A percentile compares a stretch with the other conserved stretches of the same genome.
These are phyloP conservation scores for Lyophyllum decastes DNA, from an alignment of 768 basidiomycete genomes.

Conservation along the genomic window DNA sequence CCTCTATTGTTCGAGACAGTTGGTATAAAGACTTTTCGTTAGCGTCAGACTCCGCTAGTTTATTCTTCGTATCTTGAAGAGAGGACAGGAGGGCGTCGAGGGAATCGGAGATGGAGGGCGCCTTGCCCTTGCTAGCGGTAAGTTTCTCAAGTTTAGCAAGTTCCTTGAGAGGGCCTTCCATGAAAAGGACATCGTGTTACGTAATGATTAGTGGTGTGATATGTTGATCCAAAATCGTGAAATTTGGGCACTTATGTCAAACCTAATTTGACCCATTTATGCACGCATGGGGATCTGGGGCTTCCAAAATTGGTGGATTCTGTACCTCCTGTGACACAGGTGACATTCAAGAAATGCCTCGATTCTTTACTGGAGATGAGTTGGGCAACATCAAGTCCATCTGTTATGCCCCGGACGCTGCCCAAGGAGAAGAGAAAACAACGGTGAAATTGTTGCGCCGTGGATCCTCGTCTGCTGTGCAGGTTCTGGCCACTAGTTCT, in stretches of 20 bases:
- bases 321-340: background rate
- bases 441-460: conserved; percentile 33
- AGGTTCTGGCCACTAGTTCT: conserved; percentile 31
- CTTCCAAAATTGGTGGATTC: too few species aligned
- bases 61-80: conserved; percentile 56
- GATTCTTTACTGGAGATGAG: conserved; percentile 77
- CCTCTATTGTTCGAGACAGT: conserved; percentile 61
- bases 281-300: too few species aligned
- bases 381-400: conserved; percentile 74
- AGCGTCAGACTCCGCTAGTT: conserved; percentile 47
- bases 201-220: too few species aligned
- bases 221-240: too few species aligned
- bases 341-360: conserved; percentile 45
- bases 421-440: conserved; percentile 32
- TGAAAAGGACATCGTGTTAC: conserved; percentile 26
- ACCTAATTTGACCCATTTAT: too few species aligned
- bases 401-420: conserved; percentile 34
- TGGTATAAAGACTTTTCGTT: conserved; percentile 49
- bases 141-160: conserved; percentile 74
- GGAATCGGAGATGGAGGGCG: conserved; percentile 54
- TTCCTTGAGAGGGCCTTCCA: conserved; percentile 81
- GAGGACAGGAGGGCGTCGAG: conserved; percentile 64
- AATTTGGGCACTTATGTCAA: too few species aligned
- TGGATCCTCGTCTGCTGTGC: conserved; percentile 33
- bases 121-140: conserved; percentile 54